Conservation (phyloP, 768 basidiomycete species). For the Mycena kentingensis region DNA sequence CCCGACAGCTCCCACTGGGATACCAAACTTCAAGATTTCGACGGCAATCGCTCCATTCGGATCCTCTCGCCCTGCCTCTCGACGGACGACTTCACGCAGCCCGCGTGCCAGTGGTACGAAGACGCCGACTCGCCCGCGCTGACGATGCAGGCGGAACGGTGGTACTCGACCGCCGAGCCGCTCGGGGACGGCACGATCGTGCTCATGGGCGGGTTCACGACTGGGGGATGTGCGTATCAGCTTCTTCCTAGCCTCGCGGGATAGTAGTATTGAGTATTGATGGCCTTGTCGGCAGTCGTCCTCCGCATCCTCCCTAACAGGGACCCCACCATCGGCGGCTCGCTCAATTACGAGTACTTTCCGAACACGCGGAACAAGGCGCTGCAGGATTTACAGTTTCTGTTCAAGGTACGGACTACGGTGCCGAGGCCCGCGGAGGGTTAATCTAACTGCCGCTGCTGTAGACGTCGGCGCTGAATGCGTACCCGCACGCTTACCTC, state of each 20-base stretch:
- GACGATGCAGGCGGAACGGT: slow-evolving; percentile 63
- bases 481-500: slow-evolving; percentile 72
- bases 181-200: slow-evolving; percentile 75
- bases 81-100: slow-evolving; percentile 45
- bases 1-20: slow-evolving; percentile 36
- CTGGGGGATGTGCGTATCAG: slow-evolving; percentile 43
- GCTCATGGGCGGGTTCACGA: slow-evolving; percentile 78
- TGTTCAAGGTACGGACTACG: slow-evolving; percentile 47
- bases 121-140: slow-evolving; percentile 42
- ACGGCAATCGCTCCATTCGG: slow-evolving; percentile 78
- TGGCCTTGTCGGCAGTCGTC: slow-evolving; percentile 45
- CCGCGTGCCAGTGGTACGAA: slow-evolving; percentile 72
- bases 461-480: slow-evolving; percentile 69
- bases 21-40: slow-evolving; percentile 60
- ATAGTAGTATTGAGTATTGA: not conserved
- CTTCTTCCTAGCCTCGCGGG: not conserved
- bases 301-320: slow-evolving; percentile 70
- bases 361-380: slow-evolving; percentile 51
- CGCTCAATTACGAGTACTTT: slow-evolving; percentile 82
- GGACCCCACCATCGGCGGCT: slow-evolving; percentile 69
- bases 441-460: not conserved
- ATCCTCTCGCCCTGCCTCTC: slow-evolving; percentile 73
- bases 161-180: slow-evolving; percentile 77
- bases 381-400: slow-evolving; percentile 61
- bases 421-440: not conserved